A percentile compares a stretch with the other conserved stretches of the same genome.
These are phyloP conservation scores for Fusarium torulosum DNA, from an alignment of 2,329 filamentous ascomycete genomes.

Conservation along the genomic window DNA sequence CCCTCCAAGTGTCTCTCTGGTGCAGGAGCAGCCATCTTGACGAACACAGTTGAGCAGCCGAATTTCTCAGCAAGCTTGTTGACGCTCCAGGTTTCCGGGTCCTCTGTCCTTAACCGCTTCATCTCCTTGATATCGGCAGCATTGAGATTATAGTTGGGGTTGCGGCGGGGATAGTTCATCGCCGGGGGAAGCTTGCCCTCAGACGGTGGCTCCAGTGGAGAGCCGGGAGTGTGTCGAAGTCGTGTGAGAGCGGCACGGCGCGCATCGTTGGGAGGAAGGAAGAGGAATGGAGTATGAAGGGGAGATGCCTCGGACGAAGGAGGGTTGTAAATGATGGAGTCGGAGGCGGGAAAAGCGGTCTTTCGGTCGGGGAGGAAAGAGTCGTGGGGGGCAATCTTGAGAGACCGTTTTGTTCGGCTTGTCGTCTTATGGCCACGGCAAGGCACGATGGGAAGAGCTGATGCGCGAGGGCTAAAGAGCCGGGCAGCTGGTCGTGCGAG, in stretches of 20 bases:
- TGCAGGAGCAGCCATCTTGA: slow-evolving; percentile 69
- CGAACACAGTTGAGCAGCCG: slow-evolving; percentile 67
- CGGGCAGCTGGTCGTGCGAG: slow-evolving; percentile 53
- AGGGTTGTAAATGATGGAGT: slow-evolving; percentile 68
- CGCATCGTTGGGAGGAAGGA: slow-evolving; percentile 70
- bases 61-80: slow-evolving; percentile 65
- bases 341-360: slow-evolving; percentile 49
- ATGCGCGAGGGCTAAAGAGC: slow-evolving; percentile 49
- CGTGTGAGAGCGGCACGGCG: slow-evolving; percentile 64
- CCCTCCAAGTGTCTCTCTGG: slow-evolving; percentile 61
- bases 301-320: slow-evolving; percentile 68
- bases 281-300: slow-evolving; percentile 74
- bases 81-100: slow-evolving; percentile 69
- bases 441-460: slow-evolving; percentile 44
- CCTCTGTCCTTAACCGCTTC: slow-evolving; percentile 63
- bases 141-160: slow-evolving; percentile 64
- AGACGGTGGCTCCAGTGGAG: slow-evolving; percentile 34
- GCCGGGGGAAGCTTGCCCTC: slow-evolving; percentile 52
- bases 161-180: slow-evolving; percentile 53
- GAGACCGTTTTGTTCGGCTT: slow-evolving; percentile 66
- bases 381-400: slow-evolving; percentile 71
- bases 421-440: slow-evolving; percentile 64
- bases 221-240: slow-evolving; percentile 54
- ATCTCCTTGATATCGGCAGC: slow-evolving; percentile 71
- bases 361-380: slow-evolving; percentile 65